Conservation (phyloP, 768 basidiomycete species). For the Suillus alpinus region DNA sequence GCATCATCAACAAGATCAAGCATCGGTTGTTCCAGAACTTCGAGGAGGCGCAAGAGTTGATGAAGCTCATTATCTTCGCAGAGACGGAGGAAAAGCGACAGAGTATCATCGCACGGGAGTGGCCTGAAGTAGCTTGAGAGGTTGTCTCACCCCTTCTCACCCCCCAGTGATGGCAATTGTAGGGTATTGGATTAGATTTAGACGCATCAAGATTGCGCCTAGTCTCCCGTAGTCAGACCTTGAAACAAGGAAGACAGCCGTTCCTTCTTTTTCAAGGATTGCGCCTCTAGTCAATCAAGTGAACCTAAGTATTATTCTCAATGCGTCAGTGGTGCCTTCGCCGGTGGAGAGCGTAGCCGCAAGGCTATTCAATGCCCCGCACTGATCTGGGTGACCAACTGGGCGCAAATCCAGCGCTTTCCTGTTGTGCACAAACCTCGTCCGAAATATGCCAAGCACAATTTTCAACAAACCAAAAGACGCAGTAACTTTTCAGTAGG, state of each 20-base stretch:
- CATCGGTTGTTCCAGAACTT: slow-evolving; percentile 81
- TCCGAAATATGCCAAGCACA: not conserved
- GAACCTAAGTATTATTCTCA: not conserved
- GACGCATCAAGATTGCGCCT: not conserved
- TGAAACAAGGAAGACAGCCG: no score
- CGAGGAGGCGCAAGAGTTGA: slow-evolving; percentile 52
- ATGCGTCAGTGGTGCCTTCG: not conserved
- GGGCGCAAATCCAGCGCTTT: no score
- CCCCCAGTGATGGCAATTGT: not conserved
- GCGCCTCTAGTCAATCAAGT: not conserved
- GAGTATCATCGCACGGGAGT: not conserved
- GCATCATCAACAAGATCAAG: slow-evolving; percentile 71
- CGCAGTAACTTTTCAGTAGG: not conserved
- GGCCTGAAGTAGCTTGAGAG: slow-evolving; percentile 3
- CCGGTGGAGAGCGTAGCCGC: not conserved
- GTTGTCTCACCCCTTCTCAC: not conserved
- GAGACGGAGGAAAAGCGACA: slow-evolving; percentile 44
- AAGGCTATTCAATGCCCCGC: no score
- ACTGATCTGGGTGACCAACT: no score
- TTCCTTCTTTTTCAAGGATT: no score
- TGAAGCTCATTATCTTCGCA: slow-evolving; percentile 71
- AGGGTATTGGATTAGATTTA: not conserved
- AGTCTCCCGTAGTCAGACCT: no score
- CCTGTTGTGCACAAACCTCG: not conserved
- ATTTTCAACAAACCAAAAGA: not conserved